Conservation (phyloP, 1,284 basidiomycete species). For the Leccinum olivaceoglutinosum region DNA sequence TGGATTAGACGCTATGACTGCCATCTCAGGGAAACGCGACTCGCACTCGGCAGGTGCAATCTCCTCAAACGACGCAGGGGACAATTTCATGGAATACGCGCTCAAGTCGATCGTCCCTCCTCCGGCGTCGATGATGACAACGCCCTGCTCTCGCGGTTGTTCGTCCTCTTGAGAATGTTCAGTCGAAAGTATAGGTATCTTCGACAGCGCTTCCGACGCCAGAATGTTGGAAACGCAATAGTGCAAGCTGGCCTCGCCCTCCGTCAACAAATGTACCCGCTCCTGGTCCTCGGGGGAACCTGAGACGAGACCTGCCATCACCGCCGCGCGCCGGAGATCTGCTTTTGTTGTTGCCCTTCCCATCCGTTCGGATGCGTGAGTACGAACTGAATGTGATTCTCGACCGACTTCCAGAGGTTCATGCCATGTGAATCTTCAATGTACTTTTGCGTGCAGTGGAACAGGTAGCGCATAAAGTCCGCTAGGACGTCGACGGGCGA, state of each 20-base stretch:
- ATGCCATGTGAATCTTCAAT: conserved; percentile 46
- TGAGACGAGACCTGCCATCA: conserved; percentile 29
- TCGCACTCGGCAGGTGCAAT: conserved; percentile 38
- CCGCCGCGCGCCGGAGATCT: conserved; percentile 34
- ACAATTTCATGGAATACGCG: conserved; percentile 36
- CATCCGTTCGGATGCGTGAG: conserved; percentile 43
- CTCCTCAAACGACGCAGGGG: conserved; percentile 34
- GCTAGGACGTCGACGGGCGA: conserved; percentile 42
- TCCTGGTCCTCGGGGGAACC: conserved; percentile 25
- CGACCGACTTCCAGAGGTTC: conserved; percentile 33
- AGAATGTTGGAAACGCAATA: conserved; percentile 39
- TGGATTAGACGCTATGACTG: conserved; percentile 2
- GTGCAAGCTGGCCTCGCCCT: conserved; percentile 47
- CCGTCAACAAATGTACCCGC: conserved; percentile 41
- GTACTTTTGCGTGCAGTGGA: conserved; percentile 39
- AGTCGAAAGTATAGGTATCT: conserved; percentile 20
- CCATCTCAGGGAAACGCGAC: conserved; percentile 11
- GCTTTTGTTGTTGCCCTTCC: conserved; percentile 38
- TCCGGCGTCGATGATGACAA: conserved; percentile 53
- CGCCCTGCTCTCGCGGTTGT: conserved; percentile 29
- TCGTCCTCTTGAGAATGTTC: conserved; percentile 15
- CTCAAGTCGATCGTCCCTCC: conserved; percentile 55
- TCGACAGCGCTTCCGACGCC: conserved; percentile 29
- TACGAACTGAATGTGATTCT: conserved; percentile 31
- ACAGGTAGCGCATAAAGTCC: conserved; percentile 51